phyloP scores from a whole-genome alignment of 352 stramenopile species.

The Globisporangium ultimum region DNA sequence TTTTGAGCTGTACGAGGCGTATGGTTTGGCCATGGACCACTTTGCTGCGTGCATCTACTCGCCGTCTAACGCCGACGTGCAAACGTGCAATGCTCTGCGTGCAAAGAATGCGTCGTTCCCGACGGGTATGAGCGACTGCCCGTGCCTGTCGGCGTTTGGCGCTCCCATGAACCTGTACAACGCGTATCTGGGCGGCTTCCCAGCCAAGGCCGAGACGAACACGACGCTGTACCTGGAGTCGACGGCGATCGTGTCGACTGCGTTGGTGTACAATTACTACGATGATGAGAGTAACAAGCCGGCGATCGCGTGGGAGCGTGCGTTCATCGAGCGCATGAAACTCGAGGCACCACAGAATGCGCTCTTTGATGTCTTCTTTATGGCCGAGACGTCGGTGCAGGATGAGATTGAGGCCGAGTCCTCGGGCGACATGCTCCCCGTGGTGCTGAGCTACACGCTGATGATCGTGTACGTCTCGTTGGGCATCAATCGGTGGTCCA shows the following conservation, averaged over 20 bases:
- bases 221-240: conserved; percentile 46
- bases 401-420: conserved; percentile 60
- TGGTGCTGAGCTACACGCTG: conserved; percentile 50
- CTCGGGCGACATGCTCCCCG: conserved; percentile 40
- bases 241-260: conserved; percentile 44
- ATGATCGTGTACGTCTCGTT: conserved; percentile 72
- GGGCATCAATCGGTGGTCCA: conserved; percentile 60
- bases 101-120: conserved; percentile 36
- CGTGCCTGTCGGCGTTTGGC: conserved; percentile 54
- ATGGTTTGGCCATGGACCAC: conserved; percentile 36
- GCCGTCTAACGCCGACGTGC: conserved; percentile 38
- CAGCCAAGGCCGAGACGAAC: conserved; percentile 42
- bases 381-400: conserved; percentile 48
- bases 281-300: conserved; percentile 37
- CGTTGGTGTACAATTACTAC: conserved; percentile 63
- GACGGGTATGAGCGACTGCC: conserved; percentile 57
- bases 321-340: conserved; percentile 62
- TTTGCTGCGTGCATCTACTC: conserved; percentile 43
- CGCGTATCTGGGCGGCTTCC: conserved; percentile 54
- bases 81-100: conserved; percentile 27
- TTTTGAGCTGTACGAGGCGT: conserved; percentile 54
- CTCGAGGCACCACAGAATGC: conserved; percentile 33
- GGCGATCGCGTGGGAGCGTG: conserved; percentile 64
- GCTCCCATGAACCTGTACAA: conserved; percentile 76
- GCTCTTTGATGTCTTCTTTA: conserved; percentile 68